A percentile compares a stretch with the other conserved stretches of the same genome.
Evolutionary conservation across 2,329 filamentous ascomycete genomes (phyloP).

Genomic region (Nectriaceae sp.): DNA sequence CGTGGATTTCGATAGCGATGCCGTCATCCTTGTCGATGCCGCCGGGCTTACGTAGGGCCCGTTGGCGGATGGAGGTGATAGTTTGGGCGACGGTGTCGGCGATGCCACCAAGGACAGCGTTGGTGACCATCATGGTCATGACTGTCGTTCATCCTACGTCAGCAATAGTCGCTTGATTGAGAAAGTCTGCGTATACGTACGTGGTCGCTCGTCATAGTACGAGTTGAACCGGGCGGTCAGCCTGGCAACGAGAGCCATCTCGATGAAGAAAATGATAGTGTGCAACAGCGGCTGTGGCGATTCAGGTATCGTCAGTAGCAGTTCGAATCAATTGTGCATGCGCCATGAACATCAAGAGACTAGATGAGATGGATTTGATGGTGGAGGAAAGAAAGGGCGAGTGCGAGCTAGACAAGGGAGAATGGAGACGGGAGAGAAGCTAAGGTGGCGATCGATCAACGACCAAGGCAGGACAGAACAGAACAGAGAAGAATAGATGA

Average conservation of each 20-base stretch:
- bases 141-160: conserved; percentile 58
- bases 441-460: conserved; percentile 7
- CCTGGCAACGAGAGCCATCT: conserved; percentile 83
- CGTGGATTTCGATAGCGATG: conserved; percentile 84
- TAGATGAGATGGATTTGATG: background rate
- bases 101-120: conserved; percentile 91
- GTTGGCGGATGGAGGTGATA: conserved; percentile 78
- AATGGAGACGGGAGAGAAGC: background rate
- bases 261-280: conserved; percentile 78
- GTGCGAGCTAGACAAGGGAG: background rate
- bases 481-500: conserved; percentile 4
- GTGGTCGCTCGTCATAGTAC: conserved; percentile 88
- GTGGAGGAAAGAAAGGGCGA: background rate
- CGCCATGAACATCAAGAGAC: background rate
- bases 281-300: conserved; percentile 78
- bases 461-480: conserved; percentile 3
- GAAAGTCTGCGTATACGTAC: conserved; percentile 56
- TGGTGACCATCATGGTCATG: conserved; percentile 98
- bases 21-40: conserved; percentile 66
- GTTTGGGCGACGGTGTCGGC: conserved; percentile 96
- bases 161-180: conserved; percentile 7
- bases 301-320: conserved; percentile 21
- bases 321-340: conserved; percentile 19
- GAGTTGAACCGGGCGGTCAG: conserved; percentile 86
- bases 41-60: conserved; percentile 63